Base-by-base conservation (phyloP, 1,284 basidiomycete genomes). In the Ceratobasidium theobromae region DNA sequence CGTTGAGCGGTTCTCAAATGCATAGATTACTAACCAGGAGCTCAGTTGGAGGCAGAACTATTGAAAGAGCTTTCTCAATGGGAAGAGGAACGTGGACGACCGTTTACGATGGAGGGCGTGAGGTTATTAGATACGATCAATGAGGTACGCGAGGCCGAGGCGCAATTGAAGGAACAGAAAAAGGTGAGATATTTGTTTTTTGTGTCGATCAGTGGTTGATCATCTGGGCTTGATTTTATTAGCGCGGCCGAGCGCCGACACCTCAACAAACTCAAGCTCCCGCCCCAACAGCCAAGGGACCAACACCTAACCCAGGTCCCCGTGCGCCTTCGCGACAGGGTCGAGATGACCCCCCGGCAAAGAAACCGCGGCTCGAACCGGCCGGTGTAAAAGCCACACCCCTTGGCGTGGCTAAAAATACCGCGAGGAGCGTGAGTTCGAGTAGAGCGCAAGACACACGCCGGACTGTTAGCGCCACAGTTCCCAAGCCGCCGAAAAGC, bases 21-120 rank as follows among this genome's bases (percentile, higher is more conserved):
- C 33, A 33, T 62, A 6, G 49, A 25, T 69, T 32, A 30, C 49
- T 45, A 28, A 53, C 25, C 57, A 51, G 67, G 69, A 28, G 35
- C 46, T 23, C 71, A 95, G 93, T 83, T 97, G 67, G 95, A 98
- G 77, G 86, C 87, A 70, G 94, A 98, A 68, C 81, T 99, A 4
- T 77, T 97, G 9, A 77, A 80, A 0, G 81, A 86, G 0, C 86
- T 99, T 60, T 91, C 95, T 0, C 78, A 80, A 6, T 99, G 96
- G 96, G 96, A 99, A 76, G 83, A 87, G 54, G 84, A 88, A 70
- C 81, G 88, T 18, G 85, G 84, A 0, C 82, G 85, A 18, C 81
- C 86, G 0, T 98, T 99, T 82, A 81, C 92, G 51, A 89, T 98
- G 9, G 86, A 92, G 69, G 95, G 95, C 5, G 83, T 88, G 69